A percentile compares a stretch with the other conserved stretches of the same genome.
Conservation (phyloP, 306 rosid genomes). For the Cicer judaicum region DNA sequence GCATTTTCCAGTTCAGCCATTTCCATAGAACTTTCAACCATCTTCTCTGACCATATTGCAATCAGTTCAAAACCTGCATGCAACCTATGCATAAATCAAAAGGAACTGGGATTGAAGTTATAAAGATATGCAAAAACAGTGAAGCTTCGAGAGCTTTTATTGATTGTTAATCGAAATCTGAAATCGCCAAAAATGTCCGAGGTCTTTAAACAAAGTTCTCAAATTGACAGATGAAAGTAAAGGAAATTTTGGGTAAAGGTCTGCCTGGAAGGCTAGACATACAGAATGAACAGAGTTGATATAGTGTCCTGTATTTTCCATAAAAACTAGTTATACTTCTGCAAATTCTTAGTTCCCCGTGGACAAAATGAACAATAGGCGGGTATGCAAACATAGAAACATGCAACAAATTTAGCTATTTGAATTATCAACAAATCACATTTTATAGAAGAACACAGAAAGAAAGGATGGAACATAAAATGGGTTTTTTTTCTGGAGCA, state of each 20-base stretch:
- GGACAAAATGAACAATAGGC: slow-evolving; percentile 7
- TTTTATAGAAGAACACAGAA: not conserved
- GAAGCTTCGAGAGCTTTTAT: slow-evolving; percentile 44
- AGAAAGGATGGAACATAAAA: not conserved
- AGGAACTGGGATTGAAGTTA: slow-evolving; percentile 41
- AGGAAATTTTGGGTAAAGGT: slow-evolving; percentile 5
- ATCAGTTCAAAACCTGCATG: slow-evolving; percentile 86
- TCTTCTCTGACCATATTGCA: slow-evolving; percentile 82
- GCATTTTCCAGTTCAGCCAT: slow-evolving; percentile 98
- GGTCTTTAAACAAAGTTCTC: slow-evolving; percentile 20
- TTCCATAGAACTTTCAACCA: slow-evolving; percentile 82
- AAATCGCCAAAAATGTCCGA: slow-evolving; percentile 5
- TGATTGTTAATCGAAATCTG: slow-evolving; percentile 1
- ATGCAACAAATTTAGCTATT: not conserved
- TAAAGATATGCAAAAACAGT: slow-evolving; percentile 36
- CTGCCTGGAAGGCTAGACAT: slow-evolving; percentile 13
- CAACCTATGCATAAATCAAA: slow-evolving; percentile 49
- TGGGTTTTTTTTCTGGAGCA: not conserved
- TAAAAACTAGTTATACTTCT: not conserved
- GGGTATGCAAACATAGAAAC: not conserved
- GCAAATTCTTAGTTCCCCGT: not conserved
- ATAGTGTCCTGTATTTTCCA: not conserved
- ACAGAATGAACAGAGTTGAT: slow-evolving; percentile 9
- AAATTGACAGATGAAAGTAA: slow-evolving; percentile 17
- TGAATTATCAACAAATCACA: not conserved